Conservation (phyloP, 2,329 filamentous ascomycete species). For the Cercospora zeae-maydis region DNA sequence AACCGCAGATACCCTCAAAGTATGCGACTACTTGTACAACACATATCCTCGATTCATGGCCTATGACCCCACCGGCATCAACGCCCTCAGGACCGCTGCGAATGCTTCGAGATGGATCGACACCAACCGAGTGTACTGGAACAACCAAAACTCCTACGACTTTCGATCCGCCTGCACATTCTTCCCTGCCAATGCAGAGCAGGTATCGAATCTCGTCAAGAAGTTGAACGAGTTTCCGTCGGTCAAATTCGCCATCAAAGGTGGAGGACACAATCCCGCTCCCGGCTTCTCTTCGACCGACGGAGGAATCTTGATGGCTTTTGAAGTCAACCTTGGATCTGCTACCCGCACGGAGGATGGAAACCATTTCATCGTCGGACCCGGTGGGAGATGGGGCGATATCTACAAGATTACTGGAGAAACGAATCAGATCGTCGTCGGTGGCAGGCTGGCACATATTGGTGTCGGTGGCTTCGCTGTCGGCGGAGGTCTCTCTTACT, state of each 20-base stretch:
- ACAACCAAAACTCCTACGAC: constrained; percentile 24
- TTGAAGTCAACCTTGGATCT: constrained; percentile 42
- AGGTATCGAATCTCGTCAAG: constrained; percentile 54
- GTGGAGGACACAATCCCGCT: constrained; percentile 49
- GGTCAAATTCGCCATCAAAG: constrained; percentile 54
- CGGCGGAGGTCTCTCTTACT: constrained; percentile 24
- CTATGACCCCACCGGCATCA: constrained; percentile 19
- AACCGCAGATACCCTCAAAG: constrained; percentile 18
- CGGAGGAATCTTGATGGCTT: constrained; percentile 44
- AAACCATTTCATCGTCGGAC: constrained; percentile 20
- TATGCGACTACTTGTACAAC: constrained; percentile 24
- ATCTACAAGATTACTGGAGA: constrained; percentile 21
- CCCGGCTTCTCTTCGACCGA: constrained; percentile 47
- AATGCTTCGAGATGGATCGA: constrained; percentile 21
- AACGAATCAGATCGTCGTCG: constrained; percentile 22
- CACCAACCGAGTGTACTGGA: constrained; percentile 27
- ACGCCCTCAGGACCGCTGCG: constrained; percentile 11
- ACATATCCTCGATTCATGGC: constrained; percentile 25
- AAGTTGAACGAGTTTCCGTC: constrained; percentile 47
- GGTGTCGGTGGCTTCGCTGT: constrained; percentile 19
- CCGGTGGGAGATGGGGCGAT: constrained; percentile 24
- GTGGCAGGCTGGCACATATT: constrained; percentile 19
- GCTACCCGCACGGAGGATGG: constrained; percentile 30
- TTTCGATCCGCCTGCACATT: constrained; percentile 32
- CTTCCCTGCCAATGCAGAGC: constrained; percentile 47